Evolutionary conservation across 768 basidiomycete species (phyloP), one percentile per base, ranked within the genome.

Genomic region (Amanita pseudoporphyria): DNA sequence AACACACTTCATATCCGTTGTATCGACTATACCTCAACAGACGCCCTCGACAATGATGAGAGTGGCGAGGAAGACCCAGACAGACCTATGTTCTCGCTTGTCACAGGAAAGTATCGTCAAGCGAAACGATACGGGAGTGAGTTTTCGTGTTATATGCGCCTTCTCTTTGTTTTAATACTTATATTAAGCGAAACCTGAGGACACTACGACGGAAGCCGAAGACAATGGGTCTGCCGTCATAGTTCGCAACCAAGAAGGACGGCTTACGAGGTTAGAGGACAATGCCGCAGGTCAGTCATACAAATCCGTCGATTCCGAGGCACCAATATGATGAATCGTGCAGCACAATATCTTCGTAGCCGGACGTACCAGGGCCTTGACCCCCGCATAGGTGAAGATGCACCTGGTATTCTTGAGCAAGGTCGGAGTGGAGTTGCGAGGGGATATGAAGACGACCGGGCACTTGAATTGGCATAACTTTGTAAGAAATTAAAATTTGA

Each of bases 371-470:
- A 74, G 37, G 95, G 95, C 1, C 70, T 97, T 21, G 94, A 97
- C 52, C 67, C 78, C 18, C 74, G 86, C 7, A 57, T 83, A 9
- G 91, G 89, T 0, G 71, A 87, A 62, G 89, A 95, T 58, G 76
- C 71, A 1, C 93, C 94, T 0, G 78, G 85, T 53, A 63, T 83
- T 35, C 64, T 98, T 52, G 90, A 96, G 66, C 87, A 95, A 63
- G 95, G 95, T 0, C 69, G 92, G 40, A 87, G 78, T 56, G 95
- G 95, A 5, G 84, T 95, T 40, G 92, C 95, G 33, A 76, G 84
- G 53, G 90, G 87, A 9, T 97, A 98, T 62, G 75, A 75, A 41
- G 84, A 87, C 52, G 74, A 74, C 53, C 65, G 67, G 54, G 10
- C 40, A 30, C 26, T 28, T 28, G 26, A 28, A 7, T 4, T 4